phyloP scores from a whole-genome alignment of 805 yeast genomes.

The Saccharomycopsis amapae region DNA sequence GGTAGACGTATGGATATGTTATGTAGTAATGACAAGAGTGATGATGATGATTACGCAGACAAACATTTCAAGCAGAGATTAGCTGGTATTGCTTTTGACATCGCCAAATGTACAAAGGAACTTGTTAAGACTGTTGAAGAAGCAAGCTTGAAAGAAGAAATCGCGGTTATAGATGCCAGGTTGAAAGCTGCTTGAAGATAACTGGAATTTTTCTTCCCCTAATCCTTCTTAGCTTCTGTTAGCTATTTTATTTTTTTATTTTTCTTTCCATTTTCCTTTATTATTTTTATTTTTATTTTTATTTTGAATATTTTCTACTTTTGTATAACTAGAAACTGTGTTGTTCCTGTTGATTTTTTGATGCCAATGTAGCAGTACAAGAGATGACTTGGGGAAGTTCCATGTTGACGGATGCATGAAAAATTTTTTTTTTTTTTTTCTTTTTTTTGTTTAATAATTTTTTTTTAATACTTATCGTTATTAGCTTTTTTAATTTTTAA shows the following conservation, averaged over 20 bases:
- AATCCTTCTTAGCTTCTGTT: neutral
- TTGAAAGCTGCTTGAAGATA: conserved; percentile 25
- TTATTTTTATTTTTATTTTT: neutral
- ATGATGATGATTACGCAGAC: conserved; percentile 67
- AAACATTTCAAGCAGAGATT: conserved; percentile 85
- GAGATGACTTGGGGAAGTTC: too few species aligned
- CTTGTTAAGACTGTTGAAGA: conserved; percentile 94
- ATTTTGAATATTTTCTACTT: neutral
- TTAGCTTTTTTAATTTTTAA: too few species aligned
- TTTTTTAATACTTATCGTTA: too few species aligned
- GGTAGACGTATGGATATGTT: conserved; percentile 72
- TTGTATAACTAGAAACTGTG: neutral
- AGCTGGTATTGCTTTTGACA: conserved; percentile 94
- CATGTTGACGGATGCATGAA: too few species aligned
- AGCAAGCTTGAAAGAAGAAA: conserved; percentile 81
- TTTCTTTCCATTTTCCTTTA: neutral
- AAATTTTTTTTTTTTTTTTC: too few species aligned
- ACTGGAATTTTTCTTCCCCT: neutral
- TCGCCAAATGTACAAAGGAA: conserved; percentile 94
- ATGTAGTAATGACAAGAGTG: conserved; percentile 38
- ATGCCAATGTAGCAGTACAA: neutral
- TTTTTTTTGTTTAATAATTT: too few species aligned
- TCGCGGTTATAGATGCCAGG: conserved; percentile 70
- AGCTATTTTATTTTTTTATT: neutral
- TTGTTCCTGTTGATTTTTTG: neutral